Base-by-base conservation (phyloP, 495 filamentous ascomycete species). In the Friedmanniomyces simplex region DNA sequence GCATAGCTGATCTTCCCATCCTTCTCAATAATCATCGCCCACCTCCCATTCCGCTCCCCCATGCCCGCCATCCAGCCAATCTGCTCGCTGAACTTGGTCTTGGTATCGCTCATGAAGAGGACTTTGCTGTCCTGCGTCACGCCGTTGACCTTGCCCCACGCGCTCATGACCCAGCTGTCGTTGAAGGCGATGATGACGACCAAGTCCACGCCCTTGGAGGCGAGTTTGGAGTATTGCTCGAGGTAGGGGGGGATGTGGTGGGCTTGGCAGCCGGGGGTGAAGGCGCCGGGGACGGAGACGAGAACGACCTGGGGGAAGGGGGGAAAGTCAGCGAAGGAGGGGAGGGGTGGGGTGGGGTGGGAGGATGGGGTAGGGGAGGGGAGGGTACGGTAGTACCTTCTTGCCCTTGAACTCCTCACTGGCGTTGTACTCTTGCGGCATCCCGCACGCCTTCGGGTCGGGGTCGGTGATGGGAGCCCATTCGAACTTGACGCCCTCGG, bases 101-200 rank as follows among this genome's bases (percentile, higher is more conserved):
- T 84, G 65, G 80, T 73, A 71, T 97, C 91, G 59, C 82, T 83
- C 65, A 93, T 81, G 81, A 97, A 95, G 61, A 93, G 80, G 87
- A 93, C 30, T 45, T 59, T 63, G 37, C 22, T 52, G 20, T 51
- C 59, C 16, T 7, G 30, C 68, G 82, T 86, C 66, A 94, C 79
- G 34, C 78, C 79, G 75, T 96, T 95, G 63, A 90, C 91, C 81
- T 95, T 96, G 69, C 83, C 86, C 91, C 91, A 97, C 52, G 91
- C 91, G 67, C 81, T 82, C 88, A 95, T 95, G 66, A 97, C 91
- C 50, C 43, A 54, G 43, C 41, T 39, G 77, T 96, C 90, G 14
- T 97, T 96, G 78, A 76, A 88, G 55, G 89, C 87, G 61, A 95
- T 87, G 67, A 91, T 83, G 57, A 87, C 78, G 59, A 96, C 81